Conservation (phyloP, 2,329 filamentous ascomycete species). For the Mariannaea sp. region DNA sequence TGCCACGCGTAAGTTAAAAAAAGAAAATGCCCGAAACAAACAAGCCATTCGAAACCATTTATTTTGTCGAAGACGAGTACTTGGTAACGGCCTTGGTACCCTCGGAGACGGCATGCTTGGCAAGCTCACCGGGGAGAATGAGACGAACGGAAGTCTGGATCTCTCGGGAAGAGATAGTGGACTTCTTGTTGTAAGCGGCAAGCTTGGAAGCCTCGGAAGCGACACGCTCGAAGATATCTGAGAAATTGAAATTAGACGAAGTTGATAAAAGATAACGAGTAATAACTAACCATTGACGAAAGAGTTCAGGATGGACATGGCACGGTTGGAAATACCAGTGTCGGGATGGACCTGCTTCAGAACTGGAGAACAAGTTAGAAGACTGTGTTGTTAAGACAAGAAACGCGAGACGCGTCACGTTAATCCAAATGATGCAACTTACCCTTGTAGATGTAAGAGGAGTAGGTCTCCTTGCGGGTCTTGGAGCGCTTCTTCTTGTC, state of each 20-base stretch:
- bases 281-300: slow-evolving; percentile 88
- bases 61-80: slow-evolving; percentile 99
- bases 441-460: slow-evolving; percentile 99
- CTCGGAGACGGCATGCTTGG: slow-evolving; percentile 99
- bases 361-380: slow-evolving; percentile 60
- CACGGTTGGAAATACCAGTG: slow-evolving; percentile 99
- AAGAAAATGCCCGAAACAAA: slow-evolving; percentile 62
- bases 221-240: slow-evolving; percentile 99
- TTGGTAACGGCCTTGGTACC: slow-evolving; percentile 99
- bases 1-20: slow-evolving; percentile 60
- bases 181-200: slow-evolving; percentile 99
- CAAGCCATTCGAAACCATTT: slow-evolving; percentile 64
- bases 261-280: accelerated
- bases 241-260: slow-evolving; percentile 2
- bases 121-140: slow-evolving; percentile 97
- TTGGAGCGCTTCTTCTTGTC: slow-evolving; percentile 99
- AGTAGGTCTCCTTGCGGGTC: slow-evolving; percentile 99
- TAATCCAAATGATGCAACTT: slow-evolving; percentile 33
- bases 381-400: slow-evolving; percentile 15
- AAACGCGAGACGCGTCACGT: slow-evolving; percentile 18
- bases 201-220: slow-evolving; percentile 99
- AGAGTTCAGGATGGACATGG: slow-evolving; percentile 99
- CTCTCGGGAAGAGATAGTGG: slow-evolving; percentile 98
- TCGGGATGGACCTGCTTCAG: slow-evolving; percentile 99
- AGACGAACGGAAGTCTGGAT: slow-evolving; percentile 99